phyloP scores from a whole-genome alignment of 495 filamentous ascomycete species.

The Friedmanniomyces simplex region DNA sequence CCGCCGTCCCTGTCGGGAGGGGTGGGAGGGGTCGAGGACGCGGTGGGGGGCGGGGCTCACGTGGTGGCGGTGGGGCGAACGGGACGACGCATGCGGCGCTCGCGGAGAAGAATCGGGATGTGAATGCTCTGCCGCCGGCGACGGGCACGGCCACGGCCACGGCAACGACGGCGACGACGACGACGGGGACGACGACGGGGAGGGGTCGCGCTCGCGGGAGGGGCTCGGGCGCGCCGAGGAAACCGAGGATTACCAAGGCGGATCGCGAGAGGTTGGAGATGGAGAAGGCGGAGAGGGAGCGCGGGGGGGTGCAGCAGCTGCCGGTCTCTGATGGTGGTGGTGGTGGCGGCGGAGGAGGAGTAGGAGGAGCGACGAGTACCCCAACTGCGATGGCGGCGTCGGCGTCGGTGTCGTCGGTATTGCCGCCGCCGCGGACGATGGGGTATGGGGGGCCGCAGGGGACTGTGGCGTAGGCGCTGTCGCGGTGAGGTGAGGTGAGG shows the following conservation, averaged over 20 bases:
- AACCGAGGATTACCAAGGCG: constrained; percentile 71
- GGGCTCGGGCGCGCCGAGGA: constrained; percentile 65
- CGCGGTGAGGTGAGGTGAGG: no score
- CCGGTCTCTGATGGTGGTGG: no score
- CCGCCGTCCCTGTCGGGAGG: constrained; percentile 37
- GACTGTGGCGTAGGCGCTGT: neutral
- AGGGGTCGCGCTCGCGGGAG: no score
- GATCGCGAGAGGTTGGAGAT: constrained; percentile 52
- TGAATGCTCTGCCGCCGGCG: neutral
- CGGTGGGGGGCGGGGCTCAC: constrained; percentile 36
- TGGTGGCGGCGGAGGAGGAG: no score
- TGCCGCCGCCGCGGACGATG: no score
- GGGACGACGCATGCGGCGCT: constrained; percentile 12
- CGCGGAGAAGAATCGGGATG: constrained; percentile 8
- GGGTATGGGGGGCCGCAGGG: neutral
- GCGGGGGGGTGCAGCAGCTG: neutral
- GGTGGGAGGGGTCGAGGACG: constrained; percentile 67
- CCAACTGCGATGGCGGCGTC: no score
- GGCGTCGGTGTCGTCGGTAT: no score
- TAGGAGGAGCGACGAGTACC: no score
- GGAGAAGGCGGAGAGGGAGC: constrained; percentile 33
- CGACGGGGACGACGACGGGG: no score
- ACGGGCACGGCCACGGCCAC: constrained; percentile 34
- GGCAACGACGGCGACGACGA: no score
- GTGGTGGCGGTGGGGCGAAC: neutral